Evolutionary conservation across 805 yeast genomes (phyloP).

Genomic region (Monosporozyma solicola): DNA sequence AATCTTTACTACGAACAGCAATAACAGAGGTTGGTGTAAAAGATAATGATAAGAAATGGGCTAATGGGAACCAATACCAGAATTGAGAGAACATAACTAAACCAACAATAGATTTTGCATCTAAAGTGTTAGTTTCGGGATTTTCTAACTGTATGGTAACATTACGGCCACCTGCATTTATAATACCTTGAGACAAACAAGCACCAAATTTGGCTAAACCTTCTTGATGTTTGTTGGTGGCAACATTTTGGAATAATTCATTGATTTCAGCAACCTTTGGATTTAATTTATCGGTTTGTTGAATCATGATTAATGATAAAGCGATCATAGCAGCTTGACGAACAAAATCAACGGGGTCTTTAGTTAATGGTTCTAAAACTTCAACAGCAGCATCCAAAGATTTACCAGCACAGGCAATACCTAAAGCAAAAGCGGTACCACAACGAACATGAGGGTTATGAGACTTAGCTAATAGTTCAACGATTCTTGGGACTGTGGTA

Average conservation of each 20-base stretch:
- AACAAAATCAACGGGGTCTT: slow-evolving; percentile 93
- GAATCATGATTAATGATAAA: slow-evolving; percentile 79
- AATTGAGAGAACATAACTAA: slow-evolving; percentile 81
- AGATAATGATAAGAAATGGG: slow-evolving; percentile 86
- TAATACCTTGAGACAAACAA: slow-evolving; percentile 90
- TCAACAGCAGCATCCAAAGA: slow-evolving; percentile 83
- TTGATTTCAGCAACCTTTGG: slow-evolving; percentile 75
- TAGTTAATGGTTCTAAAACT: slow-evolving; percentile 83
- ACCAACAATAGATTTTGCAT: slow-evolving; percentile 88
- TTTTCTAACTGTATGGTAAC: slow-evolving; percentile 91
- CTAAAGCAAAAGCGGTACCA: slow-evolving; percentile 95
- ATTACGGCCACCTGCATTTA: slow-evolving; percentile 97
- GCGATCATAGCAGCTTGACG: slow-evolving; percentile 97
- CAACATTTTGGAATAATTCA: slow-evolving; percentile 64
- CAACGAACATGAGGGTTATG: slow-evolving; percentile 98
- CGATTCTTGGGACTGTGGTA: slow-evolving; percentile 90
- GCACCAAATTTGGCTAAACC: slow-evolving; percentile 98
- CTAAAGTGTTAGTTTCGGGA: slow-evolving; percentile 78
- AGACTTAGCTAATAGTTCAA: slow-evolving; percentile 82
- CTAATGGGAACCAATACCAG: slow-evolving; percentile 98
- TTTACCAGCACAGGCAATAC: slow-evolving; percentile 95
- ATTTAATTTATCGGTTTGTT: slow-evolving; percentile 72
- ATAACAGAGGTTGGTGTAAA: slow-evolving; percentile 87
- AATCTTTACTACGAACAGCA: slow-evolving; percentile 69
- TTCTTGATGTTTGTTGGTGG: slow-evolving; percentile 85